Evolutionary conservation across 306 rosid genomes (phyloP), one percentile per base, ranked within the genome.

Genomic region (Quercus bicolor): DNA sequence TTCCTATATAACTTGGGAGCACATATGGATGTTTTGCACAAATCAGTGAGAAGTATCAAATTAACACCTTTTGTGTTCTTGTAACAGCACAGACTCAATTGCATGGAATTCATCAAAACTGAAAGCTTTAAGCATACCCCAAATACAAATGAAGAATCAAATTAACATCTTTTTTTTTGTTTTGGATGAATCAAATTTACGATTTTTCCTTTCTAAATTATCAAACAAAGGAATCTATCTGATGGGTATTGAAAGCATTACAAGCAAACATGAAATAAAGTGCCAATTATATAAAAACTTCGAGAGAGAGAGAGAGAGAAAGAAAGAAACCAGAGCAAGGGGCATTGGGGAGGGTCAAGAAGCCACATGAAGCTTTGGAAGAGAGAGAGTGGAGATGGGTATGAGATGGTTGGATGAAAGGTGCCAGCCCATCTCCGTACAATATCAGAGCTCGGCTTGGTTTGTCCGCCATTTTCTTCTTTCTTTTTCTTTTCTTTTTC

Each of bases 371-470:
- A 85, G 91, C 82, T 19, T 79, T 53, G 71, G 91, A 89, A 1
- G 90, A 87, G 74, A 96, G 93, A 75, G 93, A 75, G 76, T 93
- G 94, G 76, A 96, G 87, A 75, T 90, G 86, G 59, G 80, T 37
- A 53, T 90, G 89, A 3, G 93, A 85, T 33, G 88, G 85, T 55
- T 83, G 78, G 68, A 89, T 33, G 68, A 79, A 90, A 61, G 87
- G 91, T 56, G 90, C 87, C 81, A 88, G 83, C 61, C 96, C 98
- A 71, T 96, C 93, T 21, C 92, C 97, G 79, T 85, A 85, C 71
- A 96, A 8, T 5, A 93, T 82, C 83, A 96, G 68, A 48, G 97
- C 89, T 82, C 97, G 89, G 87, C 98, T 90, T 66, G 98, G 91
- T 62, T 90, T 93, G 78, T 91, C 97, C 65, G 97, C 97, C 98